These are phyloP conservation scores for Pichia sp. DNA, from an alignment of 1,139 yeast species.

Conservation along the genomic window DNA sequence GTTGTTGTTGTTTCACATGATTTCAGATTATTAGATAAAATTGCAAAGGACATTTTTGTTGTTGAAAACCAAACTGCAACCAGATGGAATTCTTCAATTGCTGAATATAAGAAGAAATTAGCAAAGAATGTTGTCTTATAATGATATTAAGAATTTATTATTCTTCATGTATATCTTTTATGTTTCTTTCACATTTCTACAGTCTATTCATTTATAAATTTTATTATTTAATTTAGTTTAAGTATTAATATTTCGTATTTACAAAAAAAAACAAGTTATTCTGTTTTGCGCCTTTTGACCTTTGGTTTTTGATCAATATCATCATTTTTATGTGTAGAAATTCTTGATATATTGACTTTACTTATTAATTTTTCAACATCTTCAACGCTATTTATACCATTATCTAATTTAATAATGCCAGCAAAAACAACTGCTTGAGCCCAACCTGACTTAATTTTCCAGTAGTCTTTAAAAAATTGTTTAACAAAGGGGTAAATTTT, in stretches of 20 bases:
- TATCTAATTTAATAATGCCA: slow-evolving; percentile 65
- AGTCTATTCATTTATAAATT: not conserved
- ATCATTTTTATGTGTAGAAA: not conserved
- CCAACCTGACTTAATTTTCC: slow-evolving; percentile 98
- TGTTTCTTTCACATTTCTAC: not conserved
- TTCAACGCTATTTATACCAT: slow-evolving; percentile 30
- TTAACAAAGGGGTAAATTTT: slow-evolving; percentile 15
- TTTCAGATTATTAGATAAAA: slow-evolving; percentile 94
- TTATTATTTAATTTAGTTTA: not conserved
- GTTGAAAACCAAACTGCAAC: slow-evolving; percentile 94
- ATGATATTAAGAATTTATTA: not conserved
- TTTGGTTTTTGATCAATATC: not conserved
- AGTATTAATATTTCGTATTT: not conserved
- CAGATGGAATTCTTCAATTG: slow-evolving; percentile 89
- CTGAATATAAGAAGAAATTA: slow-evolving; percentile 88
- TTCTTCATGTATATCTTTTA: not conserved
- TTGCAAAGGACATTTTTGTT: slow-evolving; percentile 94
- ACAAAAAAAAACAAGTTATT: not conserved
- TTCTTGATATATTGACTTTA: slow-evolving; percentile 8
- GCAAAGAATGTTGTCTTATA: slow-evolving; percentile 80
- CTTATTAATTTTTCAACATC: slow-evolving; percentile 15
- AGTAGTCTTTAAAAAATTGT: slow-evolving; percentile 51
- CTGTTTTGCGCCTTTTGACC: not conserved
- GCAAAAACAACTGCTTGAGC: slow-evolving; percentile 91
- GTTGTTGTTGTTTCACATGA: slow-evolving; percentile 98